Percentiles rank a stretch among this genome's conserved stretches.
These are phyloP conservation scores for Rosa hybrid DNA, from an alignment of 331 rosid genomes.

Conservation along the genomic window DNA sequence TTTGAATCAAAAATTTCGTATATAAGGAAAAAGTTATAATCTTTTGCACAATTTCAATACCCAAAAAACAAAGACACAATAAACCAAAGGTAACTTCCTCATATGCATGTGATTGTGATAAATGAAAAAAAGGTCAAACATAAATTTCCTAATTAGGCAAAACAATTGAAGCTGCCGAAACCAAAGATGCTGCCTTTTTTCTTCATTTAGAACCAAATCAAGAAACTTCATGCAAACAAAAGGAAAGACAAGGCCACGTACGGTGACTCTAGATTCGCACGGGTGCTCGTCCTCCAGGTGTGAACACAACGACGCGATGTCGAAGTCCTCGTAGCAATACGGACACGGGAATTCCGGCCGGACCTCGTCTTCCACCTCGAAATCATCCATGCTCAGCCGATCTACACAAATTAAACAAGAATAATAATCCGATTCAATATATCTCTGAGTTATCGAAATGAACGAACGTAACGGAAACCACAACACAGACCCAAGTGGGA, in stretches of 20 bases:
- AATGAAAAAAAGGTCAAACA: conserved; percentile 9
- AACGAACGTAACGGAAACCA: neutral
- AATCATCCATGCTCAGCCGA: conserved; percentile 57
- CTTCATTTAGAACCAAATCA: conserved; percentile 12
- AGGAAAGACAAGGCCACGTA: conserved; percentile 22
- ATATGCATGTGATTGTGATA: neutral
- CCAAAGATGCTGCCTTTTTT: conserved; percentile 5
- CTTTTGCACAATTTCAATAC: neutral
- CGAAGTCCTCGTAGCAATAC: conserved; percentile 85
- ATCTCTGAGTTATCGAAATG: neutral
- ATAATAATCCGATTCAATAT: neutral
- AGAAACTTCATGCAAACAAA: conserved; percentile 6
- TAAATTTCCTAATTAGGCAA: neutral
- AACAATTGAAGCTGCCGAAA: neutral
- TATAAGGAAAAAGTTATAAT: neutral
- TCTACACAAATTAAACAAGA: conserved; percentile 20
- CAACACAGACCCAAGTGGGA: conserved; percentile 63
- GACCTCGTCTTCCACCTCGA: conserved; percentile 75
- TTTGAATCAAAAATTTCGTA: neutral
- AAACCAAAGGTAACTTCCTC: neutral
- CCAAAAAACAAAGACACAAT: neutral
- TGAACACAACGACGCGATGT: conserved; percentile 74
- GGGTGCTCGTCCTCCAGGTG: conserved; percentile 97
- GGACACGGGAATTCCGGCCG: conserved; percentile 91
- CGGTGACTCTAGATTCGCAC: conserved; percentile 82